Conservation (phyloP, 768 basidiomycete genomes). For the Sutorius australiensis region DNA sequence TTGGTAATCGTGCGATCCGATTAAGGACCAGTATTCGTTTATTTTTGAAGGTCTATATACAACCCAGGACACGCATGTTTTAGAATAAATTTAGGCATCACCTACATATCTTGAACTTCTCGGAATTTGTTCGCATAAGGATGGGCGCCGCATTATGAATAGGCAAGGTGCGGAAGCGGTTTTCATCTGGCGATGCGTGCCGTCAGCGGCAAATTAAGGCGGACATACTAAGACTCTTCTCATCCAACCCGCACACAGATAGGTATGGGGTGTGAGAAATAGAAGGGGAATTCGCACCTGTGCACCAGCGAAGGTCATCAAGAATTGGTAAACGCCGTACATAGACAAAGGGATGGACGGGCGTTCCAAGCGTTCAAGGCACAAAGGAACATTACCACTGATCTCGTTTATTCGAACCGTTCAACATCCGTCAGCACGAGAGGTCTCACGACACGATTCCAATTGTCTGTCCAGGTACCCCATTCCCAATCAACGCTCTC, state of each 20-base stretch:
- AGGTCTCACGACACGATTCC: conserved; percentile 66
- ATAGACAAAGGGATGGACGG: background rate
- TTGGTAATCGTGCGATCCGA: conserved; percentile 9
- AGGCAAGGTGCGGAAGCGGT: no score
- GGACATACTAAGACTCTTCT: no score
- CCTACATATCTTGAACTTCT: background rate
- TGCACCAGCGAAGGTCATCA: background rate
- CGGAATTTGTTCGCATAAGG: background rate
- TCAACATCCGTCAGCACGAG: conserved; percentile 39
- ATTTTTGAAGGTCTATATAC: background rate
- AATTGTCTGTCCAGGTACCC: conserved; percentile 84
- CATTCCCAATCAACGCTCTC: conserved; percentile 47
- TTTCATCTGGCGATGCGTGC: no score
- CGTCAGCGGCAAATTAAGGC: no score
- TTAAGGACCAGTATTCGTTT: background rate
- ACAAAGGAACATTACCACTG: background rate
- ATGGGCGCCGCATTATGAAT: background rate
- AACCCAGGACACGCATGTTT: background rate
- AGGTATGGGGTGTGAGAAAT: background rate
- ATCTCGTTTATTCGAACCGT: conserved; percentile 15
- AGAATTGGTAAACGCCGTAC: background rate
- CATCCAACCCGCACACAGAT: no score
- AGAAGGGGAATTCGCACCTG: background rate
- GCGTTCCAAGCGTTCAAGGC: background rate
- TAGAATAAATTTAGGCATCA: background rate